phyloP scores from a whole-genome alignment of 2,329 filamentous ascomycete genomes.

The Dothidotthia symphoricarpi region DNA sequence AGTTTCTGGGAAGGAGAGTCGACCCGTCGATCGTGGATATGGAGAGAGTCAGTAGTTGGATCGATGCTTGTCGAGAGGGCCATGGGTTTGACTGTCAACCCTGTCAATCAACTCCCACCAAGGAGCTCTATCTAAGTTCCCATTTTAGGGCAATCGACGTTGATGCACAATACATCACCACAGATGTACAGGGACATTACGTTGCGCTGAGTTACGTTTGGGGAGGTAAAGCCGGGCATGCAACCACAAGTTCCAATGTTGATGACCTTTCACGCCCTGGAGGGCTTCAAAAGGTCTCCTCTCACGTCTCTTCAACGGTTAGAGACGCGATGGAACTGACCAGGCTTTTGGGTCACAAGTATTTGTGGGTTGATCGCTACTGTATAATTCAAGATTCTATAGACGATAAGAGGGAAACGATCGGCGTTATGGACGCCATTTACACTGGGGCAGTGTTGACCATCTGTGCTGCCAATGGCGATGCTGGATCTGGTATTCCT shows the following conservation, averaged over 20 bases:
- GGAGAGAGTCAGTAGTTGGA: too few species aligned
- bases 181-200: too few species aligned
- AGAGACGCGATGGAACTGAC: background rate
- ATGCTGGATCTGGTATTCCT: too few species aligned
- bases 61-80: too few species aligned
- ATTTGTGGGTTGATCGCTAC: background rate
- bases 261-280: background rate
- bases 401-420: background rate
- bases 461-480: background rate
- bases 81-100: too few species aligned
- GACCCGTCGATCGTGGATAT: too few species aligned
- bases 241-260: background rate
- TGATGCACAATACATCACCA: too few species aligned
- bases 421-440: constrained; percentile 1
- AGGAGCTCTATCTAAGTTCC: too few species aligned
- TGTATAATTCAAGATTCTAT: background rate
- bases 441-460: background rate
- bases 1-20: too few species aligned
- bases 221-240: background rate
- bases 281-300: background rate
- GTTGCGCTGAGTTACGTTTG: background rate
- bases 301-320: background rate
- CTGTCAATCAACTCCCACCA: too few species aligned
- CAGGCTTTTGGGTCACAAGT: background rate
- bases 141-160: too few species aligned